Evolutionary conservation across 192 early-diverging fungal genomes (phyloP).

Genomic region (Gryganskiella cystojenkinii): DNA sequence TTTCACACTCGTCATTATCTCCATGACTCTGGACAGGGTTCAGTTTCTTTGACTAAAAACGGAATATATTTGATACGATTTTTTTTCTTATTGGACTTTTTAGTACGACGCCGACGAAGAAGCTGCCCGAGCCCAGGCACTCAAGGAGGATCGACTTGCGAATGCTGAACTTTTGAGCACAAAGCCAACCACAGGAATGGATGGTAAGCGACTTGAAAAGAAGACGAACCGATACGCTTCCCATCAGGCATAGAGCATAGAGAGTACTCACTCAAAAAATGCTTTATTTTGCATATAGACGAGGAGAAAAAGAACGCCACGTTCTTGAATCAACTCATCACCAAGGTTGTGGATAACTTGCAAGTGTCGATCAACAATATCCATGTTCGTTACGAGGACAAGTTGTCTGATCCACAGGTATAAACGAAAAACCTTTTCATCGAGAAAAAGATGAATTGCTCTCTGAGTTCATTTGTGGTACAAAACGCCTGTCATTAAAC

Average conservation of each 20-base stretch:
- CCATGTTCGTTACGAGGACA: constrained; percentile 96
- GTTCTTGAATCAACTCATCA: constrained; percentile 88
- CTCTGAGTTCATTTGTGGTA: not conserved
- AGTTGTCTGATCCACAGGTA: constrained; percentile 73
- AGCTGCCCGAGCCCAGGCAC: constrained; percentile 76
- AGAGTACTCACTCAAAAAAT: not conserved
- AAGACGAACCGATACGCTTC: not conserved
- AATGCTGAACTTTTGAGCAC: constrained; percentile 72
- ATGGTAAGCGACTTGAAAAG: constrained; percentile 24
- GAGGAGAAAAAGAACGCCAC: constrained; percentile 81
- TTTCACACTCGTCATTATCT: not conserved
- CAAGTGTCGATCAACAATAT: constrained; percentile 96
- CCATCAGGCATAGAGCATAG: not conserved
- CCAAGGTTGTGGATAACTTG: constrained; percentile 96
- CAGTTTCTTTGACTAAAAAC: not conserved
- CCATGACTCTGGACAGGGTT: not conserved
- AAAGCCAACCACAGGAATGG: constrained; percentile 37
- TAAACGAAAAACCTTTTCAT: not conserved
- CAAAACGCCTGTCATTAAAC: not conserved
- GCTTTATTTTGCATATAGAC: constrained; percentile 16
- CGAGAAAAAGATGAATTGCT: constrained; percentile 7
- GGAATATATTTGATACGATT: constrained; percentile 1
- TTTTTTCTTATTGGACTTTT: too few species aligned
- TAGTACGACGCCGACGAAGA: constrained; percentile 88
- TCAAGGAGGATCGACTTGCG: constrained; percentile 88